Evolutionary conservation across 2,329 filamentous ascomycete genomes (phyloP), one percentile per base, ranked within the genome.

Genomic region (Arthrobotrys musiformis): DNA sequence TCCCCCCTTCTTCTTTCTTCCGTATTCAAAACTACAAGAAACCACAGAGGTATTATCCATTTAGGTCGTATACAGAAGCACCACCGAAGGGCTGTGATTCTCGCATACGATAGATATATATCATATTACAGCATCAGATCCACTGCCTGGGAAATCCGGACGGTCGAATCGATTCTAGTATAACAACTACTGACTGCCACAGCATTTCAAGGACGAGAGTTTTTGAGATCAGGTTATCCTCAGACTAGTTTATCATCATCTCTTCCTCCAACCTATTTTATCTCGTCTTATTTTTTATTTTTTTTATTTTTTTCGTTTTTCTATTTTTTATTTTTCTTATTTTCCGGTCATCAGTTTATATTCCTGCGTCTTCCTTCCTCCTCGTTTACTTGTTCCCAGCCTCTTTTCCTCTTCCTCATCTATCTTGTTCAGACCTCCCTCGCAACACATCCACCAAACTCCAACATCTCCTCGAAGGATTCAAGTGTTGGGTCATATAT

Each of bases 111-210:
- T 62, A 58, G 68, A 79, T 72, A n/a, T n/a, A n/a, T n/a, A n/a
- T n/a, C n/a, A n/a, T 72, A 67, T 35, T 50, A 79, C 75, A 79
- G 74, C 78, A 77, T 78, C 77, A 54, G 54, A 58, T 77, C 78
- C 56, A 70, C 68, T 78, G 58, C 63, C 72, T 67, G 61, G 54
- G 61, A 69, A 61, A 73, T 68, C 67, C 70, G 74, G 78, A 78
- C 72, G 78, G 73, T 77, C 50, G 73, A 77, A 42, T 70, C 50
- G 73, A 77, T 67, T 70, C 28, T 46, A 70, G 66, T 70, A 58
- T 50, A 46, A 58, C 42, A 46, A 61, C 66, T 76, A 70, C 42
- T 48, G 52, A 69, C 40, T 42, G 37, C 52, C 58, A 33, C 22
- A 28, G 26, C n/a, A 19, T 37, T 52, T 67, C 73, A 67, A 60